These are phyloP conservation scores for Lagenidium giganteum DNA, from an alignment of 352 stramenopile species.

Conservation along the genomic window DNA sequence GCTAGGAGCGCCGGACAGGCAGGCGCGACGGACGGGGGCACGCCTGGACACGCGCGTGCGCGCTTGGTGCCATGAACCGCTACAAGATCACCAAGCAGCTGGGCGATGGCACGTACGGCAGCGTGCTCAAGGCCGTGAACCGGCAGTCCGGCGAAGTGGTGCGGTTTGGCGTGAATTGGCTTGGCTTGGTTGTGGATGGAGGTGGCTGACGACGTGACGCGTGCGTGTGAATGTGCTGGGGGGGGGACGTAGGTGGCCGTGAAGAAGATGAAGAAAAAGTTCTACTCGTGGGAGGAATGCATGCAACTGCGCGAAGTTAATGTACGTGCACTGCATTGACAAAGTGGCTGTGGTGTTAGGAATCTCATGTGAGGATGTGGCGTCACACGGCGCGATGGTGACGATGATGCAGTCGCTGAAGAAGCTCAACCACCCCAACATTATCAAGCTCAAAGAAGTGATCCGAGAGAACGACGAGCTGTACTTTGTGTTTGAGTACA, in stretches of 20 bases:
- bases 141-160: slow-evolving; percentile 91
- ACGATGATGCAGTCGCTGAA: slow-evolving; percentile 75
- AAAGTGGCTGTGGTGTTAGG: no score
- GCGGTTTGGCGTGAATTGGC: no score
- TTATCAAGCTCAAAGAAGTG: slow-evolving; percentile 98
- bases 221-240: no score
- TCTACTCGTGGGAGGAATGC: slow-evolving; percentile 95
- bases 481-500: slow-evolving; percentile 99
- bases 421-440: slow-evolving; percentile 96
- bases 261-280: slow-evolving; percentile 98
- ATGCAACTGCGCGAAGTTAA: slow-evolving; percentile 97
- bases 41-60: no score
- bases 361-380: slow-evolving; percentile 3
- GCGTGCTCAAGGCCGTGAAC: slow-evolving; percentile 93
- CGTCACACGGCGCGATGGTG: no score
- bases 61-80: slow-evolving; percentile 87
- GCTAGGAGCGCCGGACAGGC: not conserved
- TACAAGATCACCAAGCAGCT: slow-evolving; percentile 96
- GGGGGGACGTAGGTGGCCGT: slow-evolving; percentile 87
- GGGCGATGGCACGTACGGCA: slow-evolving; percentile 94
- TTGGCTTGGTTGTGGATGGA: no score
- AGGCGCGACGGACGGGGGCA: not conserved
- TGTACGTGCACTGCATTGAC: slow-evolving; percentile 38
- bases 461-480: slow-evolving; percentile 97
- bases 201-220: no score